These are phyloP conservation scores for Fusarium udum DNA, from an alignment of 2,329 filamentous ascomycete species.

Conservation along the genomic window DNA sequence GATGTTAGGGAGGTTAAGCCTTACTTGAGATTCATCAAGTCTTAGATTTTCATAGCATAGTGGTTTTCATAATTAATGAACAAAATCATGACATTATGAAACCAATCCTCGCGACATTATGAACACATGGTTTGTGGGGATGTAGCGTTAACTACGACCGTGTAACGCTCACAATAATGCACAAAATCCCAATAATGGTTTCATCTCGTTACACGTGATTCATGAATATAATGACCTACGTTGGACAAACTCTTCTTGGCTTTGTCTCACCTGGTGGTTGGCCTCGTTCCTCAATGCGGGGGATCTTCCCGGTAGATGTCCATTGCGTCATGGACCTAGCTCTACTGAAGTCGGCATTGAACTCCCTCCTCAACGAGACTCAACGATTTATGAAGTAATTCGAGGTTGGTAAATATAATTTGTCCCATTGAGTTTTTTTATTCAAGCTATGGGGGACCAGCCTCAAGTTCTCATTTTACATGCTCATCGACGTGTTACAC, in stretches of 20 bases:
- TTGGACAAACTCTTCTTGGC: no score
- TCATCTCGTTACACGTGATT: neutral
- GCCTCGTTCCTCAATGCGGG: neutral
- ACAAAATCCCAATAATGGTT: neutral
- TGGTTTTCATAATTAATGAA: neutral
- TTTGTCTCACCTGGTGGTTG: neutral
- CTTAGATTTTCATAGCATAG: accelerated
- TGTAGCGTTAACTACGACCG: accelerated
- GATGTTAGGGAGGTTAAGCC: slow-evolving; percentile 73
- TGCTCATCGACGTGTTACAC: neutral
- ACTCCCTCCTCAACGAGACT: accelerated
- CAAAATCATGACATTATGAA: neutral
- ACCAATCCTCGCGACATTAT: accelerated
- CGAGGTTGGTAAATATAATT: accelerated
- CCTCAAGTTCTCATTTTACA: accelerated
- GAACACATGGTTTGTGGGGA: neutral
- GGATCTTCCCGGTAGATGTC: neutral
- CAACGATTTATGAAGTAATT: accelerated
- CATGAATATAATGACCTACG: neutral
- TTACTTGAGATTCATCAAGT: slow-evolving; percentile 74
- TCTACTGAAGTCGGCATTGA: no score
- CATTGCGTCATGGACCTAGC: slow-evolving; percentile 3
- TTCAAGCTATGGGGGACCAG: neutral
- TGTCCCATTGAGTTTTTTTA: neutral
- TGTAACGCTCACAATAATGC: accelerated